phyloP scores from a whole-genome alignment of 805 yeast species.

The Saturnispora diversa region DNA sequence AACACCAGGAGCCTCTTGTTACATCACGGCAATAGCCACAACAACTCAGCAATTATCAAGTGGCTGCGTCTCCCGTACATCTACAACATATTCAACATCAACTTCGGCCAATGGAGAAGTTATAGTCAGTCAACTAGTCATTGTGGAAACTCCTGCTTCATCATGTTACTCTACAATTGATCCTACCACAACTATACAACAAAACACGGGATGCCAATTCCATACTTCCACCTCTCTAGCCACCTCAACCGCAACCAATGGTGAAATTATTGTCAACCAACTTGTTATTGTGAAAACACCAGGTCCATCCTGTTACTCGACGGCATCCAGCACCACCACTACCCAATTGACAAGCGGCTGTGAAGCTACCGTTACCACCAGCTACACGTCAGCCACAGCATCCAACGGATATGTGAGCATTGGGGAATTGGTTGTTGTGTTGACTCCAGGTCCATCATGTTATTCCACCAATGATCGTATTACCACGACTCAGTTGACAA shows the following conservation, averaged over 20 bases:
- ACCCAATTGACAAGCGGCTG: no score
- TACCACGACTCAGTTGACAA: no score
- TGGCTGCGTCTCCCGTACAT: no score
- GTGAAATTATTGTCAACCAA: no score
- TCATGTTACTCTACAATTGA: slow-evolving; percentile 1
- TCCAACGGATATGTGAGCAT: no score
- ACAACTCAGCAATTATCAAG: no score
- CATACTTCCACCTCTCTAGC: slow-evolving; percentile 1
- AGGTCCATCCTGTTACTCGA: background rate
- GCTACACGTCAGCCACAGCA: background rate
- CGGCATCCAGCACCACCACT: background rate
- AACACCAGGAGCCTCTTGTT: background rate
- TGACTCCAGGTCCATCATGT: slow-evolving; percentile 1
- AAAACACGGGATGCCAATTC: no score
- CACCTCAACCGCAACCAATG: no score
- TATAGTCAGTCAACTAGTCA: no score
- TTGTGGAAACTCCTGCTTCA: slow-evolving; percentile 1
- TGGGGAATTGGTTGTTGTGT: no score
- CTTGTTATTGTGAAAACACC: slow-evolving; percentile 1
- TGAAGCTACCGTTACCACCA: no score
- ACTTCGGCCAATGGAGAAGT: no score
- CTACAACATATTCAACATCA: slow-evolving; percentile 3
- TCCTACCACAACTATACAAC: slow-evolving; percentile 5
- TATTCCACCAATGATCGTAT: slow-evolving; percentile 2
- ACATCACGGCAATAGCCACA: background rate